Evolutionary conservation across 306 rosid genomes (phyloP).

Genomic region (Hylodesmum podocarpum): DNA sequence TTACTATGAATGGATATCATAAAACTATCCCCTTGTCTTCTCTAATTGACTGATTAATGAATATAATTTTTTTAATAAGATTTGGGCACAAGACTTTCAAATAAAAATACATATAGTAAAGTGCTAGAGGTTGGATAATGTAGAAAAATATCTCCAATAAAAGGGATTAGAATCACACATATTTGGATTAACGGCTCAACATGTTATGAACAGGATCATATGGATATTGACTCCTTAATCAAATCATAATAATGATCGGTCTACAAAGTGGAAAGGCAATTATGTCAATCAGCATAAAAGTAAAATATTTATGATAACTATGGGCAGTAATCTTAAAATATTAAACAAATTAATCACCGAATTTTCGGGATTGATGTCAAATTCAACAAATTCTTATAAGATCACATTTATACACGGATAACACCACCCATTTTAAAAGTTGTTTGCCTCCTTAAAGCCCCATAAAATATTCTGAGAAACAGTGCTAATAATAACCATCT

Average conservation of each 20-base stretch:
- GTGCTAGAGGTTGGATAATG: neutral
- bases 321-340: neutral
- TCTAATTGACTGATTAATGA: neutral
- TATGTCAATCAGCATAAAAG: conserved; percentile 14
- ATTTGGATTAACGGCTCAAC: neutral
- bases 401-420: neutral
- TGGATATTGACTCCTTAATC: neutral
- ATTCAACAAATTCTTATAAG: conserved; percentile 30
- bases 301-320: conserved; percentile 5
- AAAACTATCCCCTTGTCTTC: neutral
- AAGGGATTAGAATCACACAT: neutral
- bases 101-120: neutral
- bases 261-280: conserved; percentile 11
- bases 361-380: conserved; percentile 17
- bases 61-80: neutral
- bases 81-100: neutral
- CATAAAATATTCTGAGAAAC: conserved; percentile 7
- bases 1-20: neutral
- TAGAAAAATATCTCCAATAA: neutral
- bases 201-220: neutral
- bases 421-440: conserved; percentile 4
- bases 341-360: conserved; percentile 11
- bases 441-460: conserved; percentile 28
- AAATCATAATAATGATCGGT: conserved; percentile 10
- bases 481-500: conserved; percentile 16